These are phyloP conservation scores for Tulasnella calospora DNA, from an alignment of 768 basidiomycete species.

Conservation along the genomic window DNA sequence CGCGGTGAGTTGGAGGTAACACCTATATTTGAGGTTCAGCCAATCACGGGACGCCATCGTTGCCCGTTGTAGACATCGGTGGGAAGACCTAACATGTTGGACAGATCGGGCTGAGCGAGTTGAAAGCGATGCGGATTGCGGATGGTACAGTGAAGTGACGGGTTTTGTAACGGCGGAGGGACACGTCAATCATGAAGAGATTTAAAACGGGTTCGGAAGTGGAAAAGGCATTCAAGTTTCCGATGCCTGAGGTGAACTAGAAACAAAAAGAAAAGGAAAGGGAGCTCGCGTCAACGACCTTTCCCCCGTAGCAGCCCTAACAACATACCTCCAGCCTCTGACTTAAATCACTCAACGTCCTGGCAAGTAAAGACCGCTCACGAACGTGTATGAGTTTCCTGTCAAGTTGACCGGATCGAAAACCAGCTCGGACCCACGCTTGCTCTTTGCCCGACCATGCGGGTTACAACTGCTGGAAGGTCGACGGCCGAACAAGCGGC, in stretches of 20 bases:
- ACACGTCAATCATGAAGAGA: neutral
- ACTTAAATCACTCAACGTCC: neutral
- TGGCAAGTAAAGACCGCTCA: neutral
- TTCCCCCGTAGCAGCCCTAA: neutral
- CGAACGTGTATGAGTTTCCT: neutral
- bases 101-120: neutral
- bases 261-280: neutral
- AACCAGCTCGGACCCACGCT: neutral
- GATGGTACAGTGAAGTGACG: conserved; percentile 16
- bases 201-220: conserved; percentile 1
- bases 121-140: neutral
- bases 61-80: neutral
- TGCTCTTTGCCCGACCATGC: neutral
- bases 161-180: neutral
- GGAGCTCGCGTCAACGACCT: too few relatives aligned
- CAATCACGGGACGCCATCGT: neutral
- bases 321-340: neutral
- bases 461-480: neutral
- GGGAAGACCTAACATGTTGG: neutral
- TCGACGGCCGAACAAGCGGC: neutral
- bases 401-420: neutral
- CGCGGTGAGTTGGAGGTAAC: neutral
- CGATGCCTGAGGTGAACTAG: conserved; percentile 7
- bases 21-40: neutral
- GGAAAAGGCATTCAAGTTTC: neutral